phyloP scores from a whole-genome alignment of 2,329 filamentous ascomycete species.

The Penicillium hordei region DNA sequence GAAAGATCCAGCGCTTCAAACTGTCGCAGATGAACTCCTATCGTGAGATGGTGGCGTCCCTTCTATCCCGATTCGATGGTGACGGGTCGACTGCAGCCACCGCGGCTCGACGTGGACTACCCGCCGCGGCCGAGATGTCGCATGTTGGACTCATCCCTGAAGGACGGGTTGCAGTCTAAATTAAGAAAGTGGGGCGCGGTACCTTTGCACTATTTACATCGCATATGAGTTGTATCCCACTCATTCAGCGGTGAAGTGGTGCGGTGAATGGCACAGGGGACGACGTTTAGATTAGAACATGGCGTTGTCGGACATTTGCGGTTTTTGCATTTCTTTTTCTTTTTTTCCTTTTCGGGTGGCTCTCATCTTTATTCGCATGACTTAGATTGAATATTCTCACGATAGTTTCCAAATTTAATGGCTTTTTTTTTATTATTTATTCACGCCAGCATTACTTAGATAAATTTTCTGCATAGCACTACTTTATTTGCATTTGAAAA shows the following conservation, averaged over 20 bases:
- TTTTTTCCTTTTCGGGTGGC: not conserved
- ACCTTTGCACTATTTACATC: not conserved
- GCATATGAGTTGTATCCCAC: not conserved
- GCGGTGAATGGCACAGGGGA: not conserved
- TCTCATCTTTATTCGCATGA: not conserved
- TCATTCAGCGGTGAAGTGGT: not conserved
- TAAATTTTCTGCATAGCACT: not conserved
- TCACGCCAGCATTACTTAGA: not conserved
- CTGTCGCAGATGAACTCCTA: slow-evolving; percentile 42
- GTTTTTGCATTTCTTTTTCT: not conserved
- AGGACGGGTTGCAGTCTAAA: slow-evolving; percentile 22
- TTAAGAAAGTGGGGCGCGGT: not conserved
- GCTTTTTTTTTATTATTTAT: not conserved
- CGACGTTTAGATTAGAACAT: not conserved
- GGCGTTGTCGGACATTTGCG: not conserved
- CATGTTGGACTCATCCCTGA: slow-evolving; percentile 14
- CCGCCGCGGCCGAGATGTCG: slow-evolving; percentile 2
- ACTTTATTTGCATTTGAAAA: too few species aligned
- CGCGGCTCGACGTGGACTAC: not conserved
- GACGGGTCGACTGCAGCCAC: not conserved
- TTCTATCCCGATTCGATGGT: slow-evolving; percentile 28
- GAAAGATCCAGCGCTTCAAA: slow-evolving; percentile 50
- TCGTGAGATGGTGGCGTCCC: slow-evolving; percentile 37
- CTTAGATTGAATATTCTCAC: not conserved
- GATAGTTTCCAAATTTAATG: not conserved